Evolutionary conservation across 768 basidiomycete species (phyloP).

Genomic region (Tylopilus sp.): DNA sequence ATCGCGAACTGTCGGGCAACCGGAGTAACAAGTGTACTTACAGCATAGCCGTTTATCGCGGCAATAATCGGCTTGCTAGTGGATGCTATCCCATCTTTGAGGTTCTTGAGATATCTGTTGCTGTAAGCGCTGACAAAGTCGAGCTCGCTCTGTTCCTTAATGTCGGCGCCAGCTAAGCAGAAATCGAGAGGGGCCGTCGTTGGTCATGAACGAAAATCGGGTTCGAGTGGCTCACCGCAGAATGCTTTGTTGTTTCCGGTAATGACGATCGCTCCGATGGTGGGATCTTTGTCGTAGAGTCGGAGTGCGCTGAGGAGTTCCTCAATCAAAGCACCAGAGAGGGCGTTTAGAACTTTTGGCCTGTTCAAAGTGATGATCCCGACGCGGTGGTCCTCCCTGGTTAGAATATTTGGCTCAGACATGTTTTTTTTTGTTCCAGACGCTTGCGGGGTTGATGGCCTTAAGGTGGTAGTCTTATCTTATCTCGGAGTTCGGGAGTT

Average conservation of each 20-base stretch:
- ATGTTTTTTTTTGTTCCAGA: constrained; percentile 5
- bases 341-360: constrained; percentile 83
- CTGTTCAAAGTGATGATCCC: constrained; percentile 77
- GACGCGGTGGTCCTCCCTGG: constrained; percentile 21
- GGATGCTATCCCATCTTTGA: constrained; percentile 42
- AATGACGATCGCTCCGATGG: constrained; percentile 81
- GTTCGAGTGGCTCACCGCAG: constrained; percentile 10
- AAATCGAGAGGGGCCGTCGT: not conserved
- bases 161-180: constrained; percentile 79
- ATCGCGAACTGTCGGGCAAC: too few species aligned
- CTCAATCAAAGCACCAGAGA: constrained; percentile 70
- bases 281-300: constrained; percentile 63
- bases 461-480: constrained; percentile 4
- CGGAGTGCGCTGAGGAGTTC: constrained; percentile 76
- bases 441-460: not conserved
- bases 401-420: constrained; percentile 23
- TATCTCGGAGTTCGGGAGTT: constrained; percentile 2
- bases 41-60: constrained; percentile 90
- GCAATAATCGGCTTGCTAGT: constrained; percentile 90
- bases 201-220: not conserved
- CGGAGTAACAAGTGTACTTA: constrained; percentile 23
- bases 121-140: constrained; percentile 51
- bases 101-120: constrained; percentile 41
- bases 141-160: constrained; percentile 95
- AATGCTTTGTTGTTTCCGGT: constrained; percentile 90